Percentiles rank a stretch among this genome's conserved stretches.
phyloP scores from a whole-genome alignment of 805 yeast species.

The Wickerhamomyces mucosus region DNA sequence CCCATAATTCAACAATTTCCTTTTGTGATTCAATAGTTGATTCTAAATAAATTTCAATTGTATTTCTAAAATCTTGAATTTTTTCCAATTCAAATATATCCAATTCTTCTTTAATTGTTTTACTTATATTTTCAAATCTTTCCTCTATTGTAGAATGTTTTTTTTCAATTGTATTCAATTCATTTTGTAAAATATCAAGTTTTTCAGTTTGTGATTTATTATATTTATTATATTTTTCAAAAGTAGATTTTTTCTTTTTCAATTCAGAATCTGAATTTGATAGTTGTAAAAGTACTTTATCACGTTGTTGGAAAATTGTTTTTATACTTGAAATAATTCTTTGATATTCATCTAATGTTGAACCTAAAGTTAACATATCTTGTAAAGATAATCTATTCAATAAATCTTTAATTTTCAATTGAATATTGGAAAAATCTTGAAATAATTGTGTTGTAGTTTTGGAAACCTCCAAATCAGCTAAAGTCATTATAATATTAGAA shows the following conservation, averaged over 20 bases:
- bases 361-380: constrained; percentile 78
- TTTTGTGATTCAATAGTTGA: constrained; percentile 88
- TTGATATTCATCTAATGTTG: constrained; percentile 80
- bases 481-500: constrained; percentile 40
- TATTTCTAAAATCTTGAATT: constrained; percentile 75
- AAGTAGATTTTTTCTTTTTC: constrained; percentile 34
- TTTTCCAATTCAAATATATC: constrained; percentile 61
- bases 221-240: constrained; percentile 36
- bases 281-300: constrained; percentile 40
- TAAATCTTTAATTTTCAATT: constrained; percentile 59
- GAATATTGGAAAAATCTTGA: constrained; percentile 61
- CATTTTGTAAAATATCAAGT: constrained; percentile 45
- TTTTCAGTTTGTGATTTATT: constrained; percentile 56
- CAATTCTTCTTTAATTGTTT: constrained; percentile 59
- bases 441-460: constrained; percentile 55
- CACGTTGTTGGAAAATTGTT: constrained; percentile 65
- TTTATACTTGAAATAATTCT: constrained; percentile 69
- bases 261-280: constrained; percentile 41
- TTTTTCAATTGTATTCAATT: constrained; percentile 44
- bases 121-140: constrained; percentile 55
- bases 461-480: constrained; percentile 71
- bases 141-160: constrained; percentile 44
- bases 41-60: constrained; percentile 86
- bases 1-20: constrained; percentile 84
- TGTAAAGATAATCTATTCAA: constrained; percentile 73